Percentiles rank a stretch among this genome's conserved stretches.
These are phyloP conservation scores for Wolfiporia cocos DNA, from an alignment of 1,284 basidiomycete genomes.

Conservation along the genomic window DNA sequence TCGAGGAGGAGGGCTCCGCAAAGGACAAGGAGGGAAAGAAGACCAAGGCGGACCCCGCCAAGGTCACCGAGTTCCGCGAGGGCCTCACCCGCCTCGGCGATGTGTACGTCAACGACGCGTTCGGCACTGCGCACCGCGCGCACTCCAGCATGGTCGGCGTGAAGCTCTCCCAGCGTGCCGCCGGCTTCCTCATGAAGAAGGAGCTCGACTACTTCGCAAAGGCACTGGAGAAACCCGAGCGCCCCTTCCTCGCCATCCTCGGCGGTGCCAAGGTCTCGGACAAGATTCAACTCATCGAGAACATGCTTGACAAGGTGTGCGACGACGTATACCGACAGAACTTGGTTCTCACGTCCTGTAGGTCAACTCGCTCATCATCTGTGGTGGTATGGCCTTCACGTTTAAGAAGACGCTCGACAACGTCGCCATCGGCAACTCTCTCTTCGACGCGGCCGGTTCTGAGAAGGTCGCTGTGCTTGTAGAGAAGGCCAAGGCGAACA, in stretches of 20 bases:
- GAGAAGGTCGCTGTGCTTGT: slow-evolving; percentile 83
- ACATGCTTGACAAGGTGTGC: slow-evolving; percentile 95
- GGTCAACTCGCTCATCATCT: slow-evolving; percentile 96
- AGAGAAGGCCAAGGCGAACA: slow-evolving; percentile 91
- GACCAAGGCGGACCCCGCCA: slow-evolving; percentile 84
- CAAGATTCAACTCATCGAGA: slow-evolving; percentile 98
- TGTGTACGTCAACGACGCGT: slow-evolving; percentile 98
- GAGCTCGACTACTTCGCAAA: slow-evolving; percentile 99
- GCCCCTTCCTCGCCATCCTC: slow-evolving; percentile 97
- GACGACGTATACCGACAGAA: not conserved
- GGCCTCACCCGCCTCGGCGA: slow-evolving; percentile 90
- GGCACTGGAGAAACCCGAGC: slow-evolving; percentile 90
- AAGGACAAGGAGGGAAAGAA: slow-evolving; percentile 93
- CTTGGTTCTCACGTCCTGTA: slow-evolving; percentile 23
- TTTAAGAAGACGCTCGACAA: slow-evolving; percentile 95
- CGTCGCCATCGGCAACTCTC: slow-evolving; percentile 89
- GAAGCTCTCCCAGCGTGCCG: slow-evolving; percentile 88
- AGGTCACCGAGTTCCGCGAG: slow-evolving; percentile 83
- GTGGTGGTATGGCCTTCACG: slow-evolving; percentile 99
- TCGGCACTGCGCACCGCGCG: slow-evolving; percentile 97
- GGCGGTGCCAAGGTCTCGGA: slow-evolving; percentile 99
- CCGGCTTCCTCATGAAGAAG: slow-evolving; percentile 98
- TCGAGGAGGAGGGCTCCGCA: slow-evolving; percentile 93
- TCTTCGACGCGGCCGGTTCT: slow-evolving; percentile 89
- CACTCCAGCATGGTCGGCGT: slow-evolving; percentile 99